Evolutionary conservation across 1,284 basidiomycete genomes (phyloP), one percentile per base, ranked within the genome.

Genomic region (Rhodotorula sp.): DNA sequence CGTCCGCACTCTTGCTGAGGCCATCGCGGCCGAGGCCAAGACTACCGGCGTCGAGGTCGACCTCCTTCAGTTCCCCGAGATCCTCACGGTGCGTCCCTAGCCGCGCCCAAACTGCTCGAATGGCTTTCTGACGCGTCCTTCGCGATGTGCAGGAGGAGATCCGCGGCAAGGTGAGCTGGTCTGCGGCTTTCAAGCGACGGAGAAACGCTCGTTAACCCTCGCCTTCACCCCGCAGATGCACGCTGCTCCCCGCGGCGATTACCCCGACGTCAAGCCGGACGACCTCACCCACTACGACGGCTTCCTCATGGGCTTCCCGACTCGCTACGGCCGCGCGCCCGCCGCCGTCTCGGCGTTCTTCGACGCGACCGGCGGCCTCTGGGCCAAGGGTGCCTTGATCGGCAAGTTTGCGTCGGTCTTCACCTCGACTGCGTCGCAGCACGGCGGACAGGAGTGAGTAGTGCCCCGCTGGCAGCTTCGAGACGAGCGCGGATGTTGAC

Each of bases 1-100:
- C 60, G n/a, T 77, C 39, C 77, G 57, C 69, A 75, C 80, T 87
- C 89, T 96, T 80, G 90, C 92, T 62, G 89, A 94, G 81, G 81
- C 86, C 64, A 86, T 90, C 76, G 90, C 90, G 82, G 82, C 80
- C 46, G 92, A 92, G 72, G 81, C 91, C 76, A 85, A 86, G 79
- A 78, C 81, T 15, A 85, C 88, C 36, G 93, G 92, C 54, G 93
- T 90, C 49, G 81, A 80, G 17, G 63, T 68, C 48, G 68, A 68
- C 75, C 74, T 62, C 64, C 64, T 66, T 59, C 59, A 60, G 58
- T 44, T 66, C 46, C 64, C 64, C 24, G 64, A 97, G 84, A 96
- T 92, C 51, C 60, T 61, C 19, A 44, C 36, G 32, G 63, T 64
- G 17, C 48, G 56, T 47, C 13, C 44, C 13, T n/a, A n/a, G 88